Conservation (phyloP, 163 green algal species). For the Scenedesmus sp. region DNA sequence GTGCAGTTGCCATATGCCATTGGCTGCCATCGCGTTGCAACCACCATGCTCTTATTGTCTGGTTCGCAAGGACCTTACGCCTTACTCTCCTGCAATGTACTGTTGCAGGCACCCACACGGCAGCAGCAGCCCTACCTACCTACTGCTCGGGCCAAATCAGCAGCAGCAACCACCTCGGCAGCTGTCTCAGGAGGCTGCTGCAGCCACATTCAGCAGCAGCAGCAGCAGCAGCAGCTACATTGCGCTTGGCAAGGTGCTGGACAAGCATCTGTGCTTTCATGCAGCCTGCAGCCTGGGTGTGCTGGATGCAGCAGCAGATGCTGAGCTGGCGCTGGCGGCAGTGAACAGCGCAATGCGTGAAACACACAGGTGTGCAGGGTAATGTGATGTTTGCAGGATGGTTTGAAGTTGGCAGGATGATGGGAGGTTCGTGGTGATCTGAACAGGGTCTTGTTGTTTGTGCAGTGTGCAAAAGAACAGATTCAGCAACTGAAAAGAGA, state of each 20-base stretch:
- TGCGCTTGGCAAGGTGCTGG: neutral
- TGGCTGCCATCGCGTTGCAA: too few species aligned
- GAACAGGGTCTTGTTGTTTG: too few species aligned
- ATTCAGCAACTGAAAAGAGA: too few species aligned
- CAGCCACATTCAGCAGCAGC: neutral
- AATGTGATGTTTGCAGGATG: too few species aligned
- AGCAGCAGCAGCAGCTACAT: neutral
- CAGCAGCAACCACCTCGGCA: neutral
- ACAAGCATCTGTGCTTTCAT: conserved; percentile 42
- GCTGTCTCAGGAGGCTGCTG: neutral
- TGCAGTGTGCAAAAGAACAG: too few species aligned
- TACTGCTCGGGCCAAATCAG: neutral
- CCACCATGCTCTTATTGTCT: too few species aligned
- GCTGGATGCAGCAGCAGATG: neutral
- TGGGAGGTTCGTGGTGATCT: too few species aligned
- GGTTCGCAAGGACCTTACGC: too few species aligned
- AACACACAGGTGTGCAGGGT: conserved; percentile 18
- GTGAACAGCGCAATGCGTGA: neutral
- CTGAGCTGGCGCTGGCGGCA: conserved; percentile 20
- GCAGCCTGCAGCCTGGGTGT: conserved; percentile 24
- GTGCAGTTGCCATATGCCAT: too few species aligned
- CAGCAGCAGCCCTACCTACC: neutral
- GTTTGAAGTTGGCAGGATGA: too few species aligned
- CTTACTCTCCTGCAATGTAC: neutral
- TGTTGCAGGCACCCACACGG: conserved; percentile 21